Base-by-base conservation (phyloP, 139 green algal species). In the Pleodorina starrii region DNA sequence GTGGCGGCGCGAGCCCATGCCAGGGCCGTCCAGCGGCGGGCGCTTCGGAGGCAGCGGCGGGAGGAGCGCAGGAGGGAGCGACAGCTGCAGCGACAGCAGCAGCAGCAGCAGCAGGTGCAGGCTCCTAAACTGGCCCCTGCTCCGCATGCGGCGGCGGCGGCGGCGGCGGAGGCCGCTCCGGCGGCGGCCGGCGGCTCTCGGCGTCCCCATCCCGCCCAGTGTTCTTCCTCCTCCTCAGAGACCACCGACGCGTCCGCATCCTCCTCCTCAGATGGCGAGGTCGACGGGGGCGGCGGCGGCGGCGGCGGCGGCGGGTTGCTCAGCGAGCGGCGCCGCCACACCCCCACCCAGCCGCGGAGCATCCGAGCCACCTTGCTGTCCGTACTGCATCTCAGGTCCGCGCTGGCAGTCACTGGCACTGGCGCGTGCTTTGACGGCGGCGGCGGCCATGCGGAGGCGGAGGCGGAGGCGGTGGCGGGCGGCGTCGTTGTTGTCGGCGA, bases 51-150 rank as follows among this genome's bases (percentile, higher is more conserved):
- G 57, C 5, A 17, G 54, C 57, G 12, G 25, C 38, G 57, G 38
- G 27, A 59, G 79, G 27, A 82, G 74, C 74, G 74, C 25, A 44
- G 74, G 11, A n/a, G 19, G 38, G 35, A 76, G 68, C 74, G 43
- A 43, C 73, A 43, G 43, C 66, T 21, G 66, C 66, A 75, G 66
- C 12, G 25, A 44, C 60, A 40, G 60, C 60, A 72, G 60, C 10
- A 32, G 32, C 63, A 40, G 69, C 69, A 77, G 36, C 4, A 77
- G 69, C 4, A 77, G 69, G 40, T 23, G 69, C 40, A 5, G 69
- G 3, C 35, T 3, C 35, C 40, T 46, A 35, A n/a, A 48, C 16
- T 73, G 29, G 29, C 69, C n/a, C 69, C 69, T 21, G 25, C 69
- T 5, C 38, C 35, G 38, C 16, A 9, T 10, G 69, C 48, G n/a